Base-by-base conservation (phyloP, 148 eudicot genomes). In the Fagopyrum esculentum region DNA sequence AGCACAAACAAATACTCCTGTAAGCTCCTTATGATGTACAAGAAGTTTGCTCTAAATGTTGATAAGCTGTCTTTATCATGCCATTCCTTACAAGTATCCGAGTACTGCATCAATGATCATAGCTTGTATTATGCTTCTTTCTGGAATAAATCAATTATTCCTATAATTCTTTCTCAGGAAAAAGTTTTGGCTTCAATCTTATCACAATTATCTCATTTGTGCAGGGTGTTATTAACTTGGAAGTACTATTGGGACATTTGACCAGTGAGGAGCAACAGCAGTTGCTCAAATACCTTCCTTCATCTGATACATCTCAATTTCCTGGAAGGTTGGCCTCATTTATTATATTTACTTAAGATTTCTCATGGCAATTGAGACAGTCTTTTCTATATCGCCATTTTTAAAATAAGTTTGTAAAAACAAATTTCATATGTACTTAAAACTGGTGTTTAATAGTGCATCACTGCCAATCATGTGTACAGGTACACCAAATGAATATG, bases 171-270 rank as follows among this genome's bases (percentile, higher is more conserved):
- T 63, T 63, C 43, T 63, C 44, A 30, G 45, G 16, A 29, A 30
- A 3, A 30, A 63, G 9, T 11, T 60, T 63, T 63, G 69, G 69
- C 69, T 30, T 63, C 69, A 29, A 63, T 29, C 71, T 40, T 66
- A 35, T 12, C 5, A n/a, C 46, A 66, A 66, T 61, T 11, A 10
- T 43, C 17, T 66, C 71, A 43, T 66, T 66, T 79, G 48, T 85
- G 82, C 96, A 95, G 99, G 97, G 92, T 76, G 77, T 95, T 74
- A 75, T 86, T 35, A 88, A 89, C 82, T 78, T 80, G 48, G 88
- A 92, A n/a, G 87, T 78, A 49, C 92, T 90, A 78, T 40, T 73
- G 52, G 84, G 85, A 80, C 77, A 86, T 72, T 74, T 95, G 57
- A 83, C 96, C 29, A 75, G 74, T 74, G 91, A 81, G 71, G 97